Base-by-base conservation (phyloP, 1,284 basidiomycete genomes). In the Trametes hirsuta region DNA sequence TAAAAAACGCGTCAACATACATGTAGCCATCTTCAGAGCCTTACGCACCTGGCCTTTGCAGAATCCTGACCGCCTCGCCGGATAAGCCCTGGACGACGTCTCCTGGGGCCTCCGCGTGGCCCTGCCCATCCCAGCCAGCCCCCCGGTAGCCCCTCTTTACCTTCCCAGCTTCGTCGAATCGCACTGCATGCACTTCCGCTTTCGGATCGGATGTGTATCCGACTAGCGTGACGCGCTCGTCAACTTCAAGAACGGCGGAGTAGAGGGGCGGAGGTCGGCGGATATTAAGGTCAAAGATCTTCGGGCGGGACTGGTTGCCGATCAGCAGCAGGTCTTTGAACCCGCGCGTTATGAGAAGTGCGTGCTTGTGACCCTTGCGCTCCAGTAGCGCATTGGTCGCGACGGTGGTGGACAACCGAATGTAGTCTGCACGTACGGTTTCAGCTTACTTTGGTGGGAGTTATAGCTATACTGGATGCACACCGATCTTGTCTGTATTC, bases 351-450 rank as follows among this genome's bases (percentile, higher is more conserved):
- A 96, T 97, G 18, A 98, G 77, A 22, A 99, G 80, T 0, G 95
- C 97, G 62, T 97, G 94, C 65, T 88, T 87, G 69, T 94, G 88
- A 0, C 97, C 97, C 72, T 95, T 96, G 40, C 97, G 87, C 72
- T 98, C 97, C 5, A 99, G 83, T 0, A 99, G 82, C 0, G 97
- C 96, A 68, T 98, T 99, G 15, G 97, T 99, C 0, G 94, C 97
- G 2, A 98, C 95, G 0, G 97, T 99, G 0, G 97, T 98, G 0
- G 93, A 95, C 3, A 98, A 80, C 15, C 95, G 86, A 63, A 97
- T 95, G 72, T 94, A 95, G 68, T 97, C 95, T 95, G 60, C 3
- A 12, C 30, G 40, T 3, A 12, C 30, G 40, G 2, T 5, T 24
- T 59, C n/a, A 34, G 24, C 4, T 3, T 21, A 4, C 47, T 4